A percentile compares a stretch with the other conserved stretches of the same genome.
phyloP scores from a whole-genome alignment of 2,329 filamentous ascomycete genomes.

The Elsinoe necatrix region DNA sequence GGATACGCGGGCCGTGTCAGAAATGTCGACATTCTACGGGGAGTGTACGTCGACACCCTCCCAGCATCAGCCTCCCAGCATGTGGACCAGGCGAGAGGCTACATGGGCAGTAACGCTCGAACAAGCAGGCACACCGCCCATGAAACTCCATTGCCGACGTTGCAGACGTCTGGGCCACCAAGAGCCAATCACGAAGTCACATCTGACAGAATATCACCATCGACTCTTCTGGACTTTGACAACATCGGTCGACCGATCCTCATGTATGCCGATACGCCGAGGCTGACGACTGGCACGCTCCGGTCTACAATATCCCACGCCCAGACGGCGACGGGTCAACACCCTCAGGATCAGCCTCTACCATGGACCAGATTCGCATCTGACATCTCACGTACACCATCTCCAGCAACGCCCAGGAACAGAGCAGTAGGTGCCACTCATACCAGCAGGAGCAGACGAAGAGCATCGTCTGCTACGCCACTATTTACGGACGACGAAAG shows the following conservation, averaged over 20 bases:
- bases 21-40: neutral
- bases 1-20: neutral
- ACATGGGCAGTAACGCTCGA: neutral
- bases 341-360: neutral
- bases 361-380: neutral
- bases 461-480: neutral
- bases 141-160: too few relatives aligned
- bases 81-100: neutral
- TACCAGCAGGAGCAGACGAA: neutral
- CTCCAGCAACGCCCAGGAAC: neutral
- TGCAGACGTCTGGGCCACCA: too few relatives aligned
- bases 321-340: neutral
- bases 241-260: too few relatives aligned
- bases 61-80: neutral
- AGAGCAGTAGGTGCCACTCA: neutral
- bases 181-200: too few relatives aligned
- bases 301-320: too few relatives aligned
- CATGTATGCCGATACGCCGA: too few relatives aligned
- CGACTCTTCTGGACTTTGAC: too few relatives aligned
- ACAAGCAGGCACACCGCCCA: too few relatives aligned
- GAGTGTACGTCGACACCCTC: neutral
- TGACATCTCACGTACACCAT: neutral
- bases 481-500: neutral
- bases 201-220: too few relatives aligned
- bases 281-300: too few relatives aligned